Percentiles rank a stretch among this genome's conserved stretches.
Conservation (phyloP, 305 asterid species). For the Withania somnifera region DNA sequence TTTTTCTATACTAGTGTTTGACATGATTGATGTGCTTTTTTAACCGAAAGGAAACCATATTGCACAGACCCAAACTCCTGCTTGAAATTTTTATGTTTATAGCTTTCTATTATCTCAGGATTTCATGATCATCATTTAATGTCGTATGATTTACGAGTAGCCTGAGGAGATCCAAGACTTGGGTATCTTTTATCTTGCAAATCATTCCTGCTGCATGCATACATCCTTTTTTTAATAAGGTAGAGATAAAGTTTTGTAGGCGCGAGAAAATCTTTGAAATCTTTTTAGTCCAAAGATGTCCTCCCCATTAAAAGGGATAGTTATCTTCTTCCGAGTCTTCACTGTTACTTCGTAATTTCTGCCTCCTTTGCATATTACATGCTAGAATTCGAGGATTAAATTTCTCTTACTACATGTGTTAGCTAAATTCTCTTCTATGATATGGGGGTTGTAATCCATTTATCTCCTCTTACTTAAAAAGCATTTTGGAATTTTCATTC, state of each 20-base stretch:
- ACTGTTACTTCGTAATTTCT: background rate
- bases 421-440: no score
- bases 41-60: background rate
- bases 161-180: background rate
- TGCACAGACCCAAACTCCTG: background rate
- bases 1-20: background rate
- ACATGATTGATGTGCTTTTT: background rate
- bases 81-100: background rate
- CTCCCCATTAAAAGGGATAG: background rate
- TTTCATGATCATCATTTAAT: background rate
- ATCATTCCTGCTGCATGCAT: background rate
- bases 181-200: background rate
- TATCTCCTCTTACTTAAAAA: no score
- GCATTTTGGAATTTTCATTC: no score
- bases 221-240: no score
- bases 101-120: background rate
- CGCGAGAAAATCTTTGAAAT: no score
- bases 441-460: no score
- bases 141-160: background rate
- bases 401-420: no score
- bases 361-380: no score
- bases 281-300: background rate
- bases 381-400: no score
- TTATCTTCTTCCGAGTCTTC: background rate
- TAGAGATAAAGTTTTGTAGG: no score